Percentiles rank a stretch among this genome's conserved stretches.
phyloP scores from a whole-genome alignment of 805 yeast genomes.

The Spathaspora passalidarum region DNA sequence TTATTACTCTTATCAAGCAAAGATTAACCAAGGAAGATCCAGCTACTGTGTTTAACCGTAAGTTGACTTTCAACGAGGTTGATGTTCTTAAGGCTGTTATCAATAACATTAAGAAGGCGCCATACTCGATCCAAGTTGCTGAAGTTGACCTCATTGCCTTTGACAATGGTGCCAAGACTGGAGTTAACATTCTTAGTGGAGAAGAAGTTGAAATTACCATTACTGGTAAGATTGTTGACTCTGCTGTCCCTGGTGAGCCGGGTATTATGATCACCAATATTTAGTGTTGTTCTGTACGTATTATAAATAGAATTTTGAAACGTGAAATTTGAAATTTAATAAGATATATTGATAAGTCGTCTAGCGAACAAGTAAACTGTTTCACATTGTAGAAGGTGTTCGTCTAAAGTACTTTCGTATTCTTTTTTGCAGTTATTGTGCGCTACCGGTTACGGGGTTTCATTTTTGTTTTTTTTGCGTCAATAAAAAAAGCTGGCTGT shows the following conservation, averaged over 20 bases:
- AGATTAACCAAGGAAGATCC: conserved; percentile 71
- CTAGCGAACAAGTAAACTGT: too few species aligned
- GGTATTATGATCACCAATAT: conserved; percentile 76
- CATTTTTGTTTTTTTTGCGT: too few species aligned
- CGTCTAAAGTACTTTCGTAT: too few species aligned
- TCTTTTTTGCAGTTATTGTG: too few species aligned
- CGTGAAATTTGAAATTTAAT: too few species aligned
- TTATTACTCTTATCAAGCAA: conserved; percentile 80
- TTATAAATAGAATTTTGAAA: too few species aligned
- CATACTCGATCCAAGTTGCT: conserved; percentile 53
- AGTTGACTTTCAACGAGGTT: conserved; percentile 77
- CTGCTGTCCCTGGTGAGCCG: conserved; percentile 91
- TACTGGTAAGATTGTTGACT: conserved; percentile 68
- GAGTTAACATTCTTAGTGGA: conserved; percentile 65
- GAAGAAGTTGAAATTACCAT: conserved; percentile 64
- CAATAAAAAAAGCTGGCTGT: too few species aligned
- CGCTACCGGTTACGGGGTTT: too few species aligned
- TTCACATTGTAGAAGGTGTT: too few species aligned
- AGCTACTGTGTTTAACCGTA: conserved; percentile 81
- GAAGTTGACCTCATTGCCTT: conserved; percentile 61
- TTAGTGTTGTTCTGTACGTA: too few species aligned
- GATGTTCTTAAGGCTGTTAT: conserved; percentile 58
- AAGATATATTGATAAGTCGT: too few species aligned
- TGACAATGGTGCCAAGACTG: conserved; percentile 60
- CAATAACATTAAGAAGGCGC: conserved; percentile 57